Conservation (phyloP, 331 rosid genomes). For the Quercus phellos region DNA sequence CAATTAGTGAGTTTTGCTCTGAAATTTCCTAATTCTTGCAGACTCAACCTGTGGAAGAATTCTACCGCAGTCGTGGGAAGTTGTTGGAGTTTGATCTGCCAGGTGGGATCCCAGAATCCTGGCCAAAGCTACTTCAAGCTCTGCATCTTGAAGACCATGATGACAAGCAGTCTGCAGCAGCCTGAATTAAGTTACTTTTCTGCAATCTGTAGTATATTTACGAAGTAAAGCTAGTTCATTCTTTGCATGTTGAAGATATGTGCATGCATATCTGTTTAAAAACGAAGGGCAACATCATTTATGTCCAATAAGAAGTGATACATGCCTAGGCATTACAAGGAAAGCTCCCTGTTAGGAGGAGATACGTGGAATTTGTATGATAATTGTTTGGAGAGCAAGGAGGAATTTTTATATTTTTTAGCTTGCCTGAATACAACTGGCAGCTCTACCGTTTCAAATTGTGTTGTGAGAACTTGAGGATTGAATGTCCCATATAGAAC, state of each 20-base stretch:
- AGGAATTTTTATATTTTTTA: background rate
- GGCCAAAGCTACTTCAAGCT: conserved; percentile 88
- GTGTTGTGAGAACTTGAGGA: no score
- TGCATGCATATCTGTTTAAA: conserved; percentile 49
- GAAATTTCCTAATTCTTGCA: conserved; percentile 23
- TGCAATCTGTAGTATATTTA: background rate
- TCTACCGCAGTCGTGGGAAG: conserved; percentile 69
- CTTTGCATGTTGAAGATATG: conserved; percentile 36
- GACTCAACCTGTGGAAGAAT: conserved; percentile 86
- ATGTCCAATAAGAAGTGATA: conserved; percentile 27
- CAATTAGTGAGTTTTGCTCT: background rate
- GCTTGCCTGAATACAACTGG: no score
- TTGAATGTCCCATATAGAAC: no score
- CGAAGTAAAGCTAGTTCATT: conserved; percentile 41
- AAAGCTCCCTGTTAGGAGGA: background rate
- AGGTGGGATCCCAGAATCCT: conserved; percentile 94
- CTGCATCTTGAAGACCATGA: conserved; percentile 82
- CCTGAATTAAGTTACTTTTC: conserved; percentile 32
- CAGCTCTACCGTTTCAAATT: no score
- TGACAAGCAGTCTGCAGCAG: conserved; percentile 73
- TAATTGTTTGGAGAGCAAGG: background rate
- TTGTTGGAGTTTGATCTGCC: conserved; percentile 79
- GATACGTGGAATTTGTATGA: background rate
- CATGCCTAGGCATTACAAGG: conserved; percentile 4
- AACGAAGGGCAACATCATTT: conserved; percentile 3